phyloP scores from a whole-genome alignment of 2,329 filamentous ascomycete genomes.

The Xylaria sp. region DNA sequence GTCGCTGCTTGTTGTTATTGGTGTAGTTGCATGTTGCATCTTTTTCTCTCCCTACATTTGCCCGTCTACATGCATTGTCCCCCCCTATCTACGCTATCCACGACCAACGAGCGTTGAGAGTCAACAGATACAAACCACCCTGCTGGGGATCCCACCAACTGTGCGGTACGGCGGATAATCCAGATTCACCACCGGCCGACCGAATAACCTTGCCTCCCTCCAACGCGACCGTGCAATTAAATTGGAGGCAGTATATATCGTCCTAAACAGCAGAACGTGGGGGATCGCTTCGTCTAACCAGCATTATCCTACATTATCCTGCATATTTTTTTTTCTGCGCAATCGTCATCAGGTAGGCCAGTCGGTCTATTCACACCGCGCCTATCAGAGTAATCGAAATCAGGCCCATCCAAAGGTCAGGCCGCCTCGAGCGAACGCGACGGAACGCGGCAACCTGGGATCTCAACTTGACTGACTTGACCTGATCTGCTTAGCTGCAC shows the following conservation, averaged over 20 bases:
- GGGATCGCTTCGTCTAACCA: constrained; percentile 1
- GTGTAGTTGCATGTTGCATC: constrained; percentile 13
- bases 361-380: constrained; percentile 4
- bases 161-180: constrained; percentile 4
- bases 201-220: constrained; percentile 24
- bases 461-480: constrained; percentile 1
- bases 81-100: constrained; percentile 26
- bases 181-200: constrained; percentile 26
- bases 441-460: constrained; percentile 14
- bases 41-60: constrained; percentile 16
- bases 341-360: constrained; percentile 1
- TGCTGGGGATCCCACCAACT: constrained; percentile 30
- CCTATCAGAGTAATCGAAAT: constrained; percentile 4
- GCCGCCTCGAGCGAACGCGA: constrained; percentile 22
- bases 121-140: constrained; percentile 26
- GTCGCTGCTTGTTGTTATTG: constrained; percentile 22
- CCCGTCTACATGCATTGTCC: constrained; percentile 24
- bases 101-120: constrained; percentile 32
- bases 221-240: constrained; percentile 33
- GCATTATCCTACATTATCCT: constrained; percentile 16
- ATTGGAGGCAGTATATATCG: constrained; percentile 4
- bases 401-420: background rate
- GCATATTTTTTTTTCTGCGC: constrained; percentile 20
- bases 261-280: constrained; percentile 12
- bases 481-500: background rate